A percentile compares a stretch with the other conserved stretches of the same genome.
These are phyloP conservation scores for Stylosanthes scabra DNA, from an alignment of 331 rosid genomes.

Conservation along the genomic window DNA sequence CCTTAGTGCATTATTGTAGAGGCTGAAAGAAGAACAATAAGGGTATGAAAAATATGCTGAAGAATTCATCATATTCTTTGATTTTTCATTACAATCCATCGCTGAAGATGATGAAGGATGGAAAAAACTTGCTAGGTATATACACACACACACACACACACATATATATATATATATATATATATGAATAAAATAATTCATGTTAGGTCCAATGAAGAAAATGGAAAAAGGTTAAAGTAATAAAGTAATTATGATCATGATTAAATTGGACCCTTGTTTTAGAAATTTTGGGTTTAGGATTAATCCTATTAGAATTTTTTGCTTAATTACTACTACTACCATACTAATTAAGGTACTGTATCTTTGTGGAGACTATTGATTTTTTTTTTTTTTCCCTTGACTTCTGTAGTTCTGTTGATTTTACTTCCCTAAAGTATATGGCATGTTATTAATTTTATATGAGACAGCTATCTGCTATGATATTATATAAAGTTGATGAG, in stretches of 20 bases:
- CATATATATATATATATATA: too few species aligned
- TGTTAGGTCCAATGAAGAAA: slow-evolving; percentile 24
- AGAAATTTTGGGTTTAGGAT: slow-evolving; percentile 30
- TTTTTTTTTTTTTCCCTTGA: slow-evolving; percentile 33
- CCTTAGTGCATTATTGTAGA: background rate
- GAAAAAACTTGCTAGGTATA: slow-evolving; percentile 19
- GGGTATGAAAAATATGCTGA: slow-evolving; percentile 22
- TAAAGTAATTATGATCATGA: slow-evolving; percentile 40
- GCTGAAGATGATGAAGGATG: slow-evolving; percentile 5
- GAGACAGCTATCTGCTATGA: too few species aligned
- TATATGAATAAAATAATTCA: slow-evolving; percentile 3
- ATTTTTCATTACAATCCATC: slow-evolving; percentile 44
- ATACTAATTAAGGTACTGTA: slow-evolving; percentile 7
- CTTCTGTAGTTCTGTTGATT: slow-evolving; percentile 27
- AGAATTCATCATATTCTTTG: background rate
- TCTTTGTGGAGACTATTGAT: slow-evolving; percentile 34
- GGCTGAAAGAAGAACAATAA: background rate
- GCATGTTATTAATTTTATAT: background rate
- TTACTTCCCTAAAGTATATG: background rate
- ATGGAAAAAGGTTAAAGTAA: slow-evolving; percentile 18
- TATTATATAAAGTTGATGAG: too few species aligned
- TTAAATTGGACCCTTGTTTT: slow-evolving; percentile 39
- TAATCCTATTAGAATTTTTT: slow-evolving; percentile 11
- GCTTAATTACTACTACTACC: slow-evolving; percentile 9
- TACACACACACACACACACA: too few species aligned